These are phyloP conservation scores for Alternaria ethzedia DNA, from an alignment of 2,329 filamentous ascomycete genomes.

Conservation along the genomic window DNA sequence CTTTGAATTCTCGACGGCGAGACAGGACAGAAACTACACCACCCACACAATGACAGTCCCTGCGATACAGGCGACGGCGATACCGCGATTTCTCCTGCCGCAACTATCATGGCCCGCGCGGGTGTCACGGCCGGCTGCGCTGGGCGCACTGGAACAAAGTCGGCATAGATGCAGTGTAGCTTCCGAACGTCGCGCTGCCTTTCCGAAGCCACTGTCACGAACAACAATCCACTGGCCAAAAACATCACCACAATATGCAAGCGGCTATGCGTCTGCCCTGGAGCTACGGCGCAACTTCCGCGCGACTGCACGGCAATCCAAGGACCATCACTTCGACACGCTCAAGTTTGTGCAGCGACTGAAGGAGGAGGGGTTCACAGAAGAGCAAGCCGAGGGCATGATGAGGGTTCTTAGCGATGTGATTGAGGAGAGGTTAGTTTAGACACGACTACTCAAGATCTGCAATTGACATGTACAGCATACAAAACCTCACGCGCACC, in stretches of 20 bases:
- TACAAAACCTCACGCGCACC: constrained; percentile 94
- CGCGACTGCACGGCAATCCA: constrained; percentile 64
- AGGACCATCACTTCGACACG: constrained; percentile 97
- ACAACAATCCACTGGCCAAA: constrained; percentile 10
- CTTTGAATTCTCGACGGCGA: constrained; percentile 12
- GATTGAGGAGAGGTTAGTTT: constrained; percentile 81
- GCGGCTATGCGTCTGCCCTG: constrained; percentile 7
- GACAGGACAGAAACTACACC: constrained; percentile 13
- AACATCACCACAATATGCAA: constrained; percentile 2
- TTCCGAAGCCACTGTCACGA: constrained; percentile 10
- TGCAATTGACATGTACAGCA: constrained; percentile 60
- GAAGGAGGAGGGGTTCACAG: constrained; percentile 90
- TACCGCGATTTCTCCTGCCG: constrained; percentile 50
- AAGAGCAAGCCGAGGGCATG: constrained; percentile 95
- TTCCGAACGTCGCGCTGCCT: constrained; percentile 19
- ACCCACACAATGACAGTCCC: constrained; percentile 36
- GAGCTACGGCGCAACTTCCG: constrained; percentile 63
- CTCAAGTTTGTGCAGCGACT: constrained; percentile 94
- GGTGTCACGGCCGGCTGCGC: constrained; percentile 26
- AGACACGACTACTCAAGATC: not conserved
- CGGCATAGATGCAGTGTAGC: constrained; percentile 21
- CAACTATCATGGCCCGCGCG: constrained; percentile 44
- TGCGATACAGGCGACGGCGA: constrained; percentile 30
- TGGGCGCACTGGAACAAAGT: constrained; percentile 20
- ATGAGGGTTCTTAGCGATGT: constrained; percentile 97